phyloP scores from a whole-genome alignment of 305 asterid species.

The Caryopteris hybrid region DNA sequence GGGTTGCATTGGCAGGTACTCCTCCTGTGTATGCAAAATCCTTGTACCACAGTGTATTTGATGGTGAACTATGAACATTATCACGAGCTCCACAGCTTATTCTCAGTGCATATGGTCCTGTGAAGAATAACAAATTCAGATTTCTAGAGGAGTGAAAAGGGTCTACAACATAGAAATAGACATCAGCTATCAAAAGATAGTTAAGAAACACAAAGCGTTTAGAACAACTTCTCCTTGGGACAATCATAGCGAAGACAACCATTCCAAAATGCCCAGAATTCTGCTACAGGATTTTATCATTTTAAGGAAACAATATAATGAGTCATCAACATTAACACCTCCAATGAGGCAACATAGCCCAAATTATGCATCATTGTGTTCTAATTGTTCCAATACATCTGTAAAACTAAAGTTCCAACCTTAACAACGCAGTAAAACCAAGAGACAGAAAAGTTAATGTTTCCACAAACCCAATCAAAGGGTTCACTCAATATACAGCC shows the following conservation, averaged over 20 bases:
- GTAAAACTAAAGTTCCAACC: slow-evolving; percentile 14
- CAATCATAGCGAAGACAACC: not conserved
- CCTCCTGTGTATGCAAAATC: slow-evolving; percentile 97
- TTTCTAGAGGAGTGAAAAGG: not conserved
- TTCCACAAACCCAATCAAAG: slow-evolving; percentile 12
- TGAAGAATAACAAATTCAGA: slow-evolving; percentile 14
- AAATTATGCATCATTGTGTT: not conserved
- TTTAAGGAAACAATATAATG: not conserved
- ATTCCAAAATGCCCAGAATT: not conserved
- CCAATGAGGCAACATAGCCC: not conserved
- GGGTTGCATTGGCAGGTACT: slow-evolving; percentile 64
- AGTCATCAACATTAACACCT: not conserved
- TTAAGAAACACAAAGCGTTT: not conserved
- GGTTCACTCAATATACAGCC: not conserved
- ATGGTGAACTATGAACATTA: slow-evolving; percentile 57
- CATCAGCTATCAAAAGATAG: not conserved
- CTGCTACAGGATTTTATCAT: not conserved
- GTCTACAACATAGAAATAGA: not conserved
- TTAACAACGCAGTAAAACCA: not conserved
- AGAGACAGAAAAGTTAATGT: slow-evolving; percentile 9
- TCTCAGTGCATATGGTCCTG: slow-evolving; percentile 86
- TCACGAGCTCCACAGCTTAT: slow-evolving; percentile 93
- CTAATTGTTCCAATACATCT: not conserved
- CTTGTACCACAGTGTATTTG: slow-evolving; percentile 80
- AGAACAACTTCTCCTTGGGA: not conserved